Conservation (phyloP, 179 eudicot species). For the Silene coronaria region DNA sequence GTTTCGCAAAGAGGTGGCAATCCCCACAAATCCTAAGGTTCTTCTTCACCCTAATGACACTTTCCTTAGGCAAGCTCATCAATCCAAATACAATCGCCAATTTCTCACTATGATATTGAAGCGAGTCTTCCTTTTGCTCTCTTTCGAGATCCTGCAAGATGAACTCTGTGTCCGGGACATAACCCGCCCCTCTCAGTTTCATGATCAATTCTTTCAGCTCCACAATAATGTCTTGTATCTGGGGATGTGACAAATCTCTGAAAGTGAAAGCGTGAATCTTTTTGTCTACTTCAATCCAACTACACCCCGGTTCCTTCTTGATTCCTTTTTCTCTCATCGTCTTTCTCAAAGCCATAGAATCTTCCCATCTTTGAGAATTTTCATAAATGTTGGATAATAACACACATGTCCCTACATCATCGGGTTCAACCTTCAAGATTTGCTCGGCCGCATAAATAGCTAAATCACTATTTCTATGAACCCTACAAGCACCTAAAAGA, state of each 20-base stretch:
- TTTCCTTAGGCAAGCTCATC: slow-evolving; percentile 38
- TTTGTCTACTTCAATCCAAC: slow-evolving; percentile 60
- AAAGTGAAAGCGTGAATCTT: slow-evolving; percentile 46
- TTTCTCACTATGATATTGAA: slow-evolving; percentile 64
- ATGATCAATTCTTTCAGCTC: slow-evolving; percentile 36
- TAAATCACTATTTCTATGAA: slow-evolving; percentile 42
- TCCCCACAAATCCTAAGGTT: slow-evolving; percentile 71
- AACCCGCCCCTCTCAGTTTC: slow-evolving; percentile 51
- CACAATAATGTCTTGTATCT: slow-evolving; percentile 28
- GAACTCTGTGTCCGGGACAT: slow-evolving; percentile 50
- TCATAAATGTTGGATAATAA: slow-evolving; percentile 59
- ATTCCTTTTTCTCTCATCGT: slow-evolving; percentile 40
- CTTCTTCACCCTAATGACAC: slow-evolving; percentile 49
- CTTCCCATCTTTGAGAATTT: slow-evolving; percentile 56
- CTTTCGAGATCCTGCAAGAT: slow-evolving; percentile 59
- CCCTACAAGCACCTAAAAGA: slow-evolving; percentile 56
- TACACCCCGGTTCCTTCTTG: slow-evolving; percentile 59
- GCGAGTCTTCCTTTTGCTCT: slow-evolving; percentile 62
- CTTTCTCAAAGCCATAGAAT: slow-evolving; percentile 41
- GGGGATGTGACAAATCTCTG: slow-evolving; percentile 53
- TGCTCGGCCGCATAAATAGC: slow-evolving; percentile 56
- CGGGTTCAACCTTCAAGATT: slow-evolving; percentile 45
- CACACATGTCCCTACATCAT: slow-evolving; percentile 54
- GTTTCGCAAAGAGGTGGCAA: slow-evolving; percentile 54
- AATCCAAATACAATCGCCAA: slow-evolving; percentile 50